Conservation (phyloP, 345 rosid species). For the Bretschneidera sinensis region DNA sequence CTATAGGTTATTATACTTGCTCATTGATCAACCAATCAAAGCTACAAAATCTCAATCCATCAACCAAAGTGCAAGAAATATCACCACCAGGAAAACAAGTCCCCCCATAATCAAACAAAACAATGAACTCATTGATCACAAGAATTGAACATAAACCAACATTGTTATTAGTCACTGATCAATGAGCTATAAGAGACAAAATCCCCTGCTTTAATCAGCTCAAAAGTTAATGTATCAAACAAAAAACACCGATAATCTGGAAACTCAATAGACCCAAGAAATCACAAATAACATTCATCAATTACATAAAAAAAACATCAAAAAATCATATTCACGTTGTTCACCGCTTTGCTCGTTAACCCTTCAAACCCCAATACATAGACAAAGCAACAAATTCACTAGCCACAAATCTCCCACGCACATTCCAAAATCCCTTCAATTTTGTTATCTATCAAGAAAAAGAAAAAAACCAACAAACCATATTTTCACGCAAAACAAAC, state of each 20-base stretch:
- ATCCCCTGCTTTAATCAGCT: constrained; percentile 11
- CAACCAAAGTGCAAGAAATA: too few species aligned
- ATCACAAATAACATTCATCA: constrained; percentile 1
- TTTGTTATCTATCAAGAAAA: too few species aligned
- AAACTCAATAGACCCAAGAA: not conserved
- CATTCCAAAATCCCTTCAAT: not conserved
- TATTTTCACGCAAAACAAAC: constrained; percentile 14
- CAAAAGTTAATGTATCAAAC: not conserved
- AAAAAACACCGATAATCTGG: not conserved
- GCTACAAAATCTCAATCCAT: too few species aligned
- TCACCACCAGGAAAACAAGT: too few species aligned
- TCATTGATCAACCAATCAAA: too few species aligned
- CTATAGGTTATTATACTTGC: too few species aligned
- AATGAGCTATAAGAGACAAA: constrained; percentile 5
- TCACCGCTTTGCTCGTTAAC: not conserved
- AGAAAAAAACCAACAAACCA: constrained; percentile 3
- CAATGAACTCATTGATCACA: too few species aligned
- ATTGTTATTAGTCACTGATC: constrained; percentile 2
- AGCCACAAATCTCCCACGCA: constrained; percentile 10
- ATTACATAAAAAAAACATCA: not conserved
- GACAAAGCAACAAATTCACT: constrained; percentile 1
- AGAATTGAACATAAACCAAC: not conserved
- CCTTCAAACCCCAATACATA: constrained; percentile 3
- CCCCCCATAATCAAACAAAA: too few species aligned
- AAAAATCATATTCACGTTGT: constrained; percentile 21